Conservation (phyloP, 192 early-diverging fungal species). For the Coemansia sp. region DNA sequence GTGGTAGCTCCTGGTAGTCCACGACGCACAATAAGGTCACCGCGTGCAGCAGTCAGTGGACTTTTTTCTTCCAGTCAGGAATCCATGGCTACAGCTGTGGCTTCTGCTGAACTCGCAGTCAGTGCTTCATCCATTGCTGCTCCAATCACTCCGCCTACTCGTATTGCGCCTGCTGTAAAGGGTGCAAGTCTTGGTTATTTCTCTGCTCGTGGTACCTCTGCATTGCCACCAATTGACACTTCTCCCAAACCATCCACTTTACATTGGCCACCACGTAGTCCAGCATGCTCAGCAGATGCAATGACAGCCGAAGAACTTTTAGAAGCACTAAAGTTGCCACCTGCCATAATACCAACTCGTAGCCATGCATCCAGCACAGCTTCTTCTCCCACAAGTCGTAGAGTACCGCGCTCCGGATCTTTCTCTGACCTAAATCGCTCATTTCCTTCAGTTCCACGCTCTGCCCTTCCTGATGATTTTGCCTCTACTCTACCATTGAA, state of each 20-base stretch:
- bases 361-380: conserved; percentile 9
- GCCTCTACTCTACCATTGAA: conserved; percentile 9
- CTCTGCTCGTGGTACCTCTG: conserved; percentile 19
- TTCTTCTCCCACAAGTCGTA: conserved; percentile 1
- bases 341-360: conserved; percentile 6
- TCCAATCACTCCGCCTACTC: background rate
- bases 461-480: background rate
- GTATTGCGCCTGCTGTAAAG: background rate
- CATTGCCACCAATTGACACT: background rate
- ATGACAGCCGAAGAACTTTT: conserved; percentile 51
- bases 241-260: conserved; percentile 18
- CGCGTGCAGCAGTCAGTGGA: conserved; percentile 28
- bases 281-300: background rate
- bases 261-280: conserved; percentile 33
- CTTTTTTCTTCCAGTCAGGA: conserved; percentile 49
- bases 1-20: conserved; percentile 8
- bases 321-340: conserved; percentile 48
- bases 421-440: conserved; percentile 28
- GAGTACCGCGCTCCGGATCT: conserved; percentile 24
- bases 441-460: conserved; percentile 3
- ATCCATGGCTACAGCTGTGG: conserved; percentile 20
- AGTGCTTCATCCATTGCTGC: conserved; percentile 6
- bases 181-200: conserved; percentile 34
- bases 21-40: conserved; percentile 31
- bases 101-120: conserved; percentile 1